Conservation (phyloP, 345 rosid genomes). For the Angophora floribunda region DNA sequence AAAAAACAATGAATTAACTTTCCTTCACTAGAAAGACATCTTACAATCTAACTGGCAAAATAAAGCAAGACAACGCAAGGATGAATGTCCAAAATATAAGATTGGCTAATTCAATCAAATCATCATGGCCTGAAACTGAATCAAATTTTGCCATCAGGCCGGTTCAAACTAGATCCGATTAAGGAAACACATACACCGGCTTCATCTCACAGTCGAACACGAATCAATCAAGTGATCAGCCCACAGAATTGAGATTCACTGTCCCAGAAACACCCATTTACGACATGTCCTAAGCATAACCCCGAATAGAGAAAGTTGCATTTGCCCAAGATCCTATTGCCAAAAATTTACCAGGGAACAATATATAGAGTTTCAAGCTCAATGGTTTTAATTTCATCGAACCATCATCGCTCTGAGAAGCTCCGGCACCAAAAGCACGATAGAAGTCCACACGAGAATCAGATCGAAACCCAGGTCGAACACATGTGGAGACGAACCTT, state of each 20-base stretch:
- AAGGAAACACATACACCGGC: not conserved
- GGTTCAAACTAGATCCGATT: not conserved
- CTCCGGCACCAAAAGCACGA: not conserved
- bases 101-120: not conserved
- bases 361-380: not conserved
- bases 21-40: not conserved
- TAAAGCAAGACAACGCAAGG: not conserved
- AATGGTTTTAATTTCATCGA: not conserved
- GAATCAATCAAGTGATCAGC: not conserved
- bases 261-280: not conserved
- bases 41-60: not conserved
- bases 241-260: not conserved
- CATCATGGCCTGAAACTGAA: not conserved
- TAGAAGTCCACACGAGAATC: too few species aligned
- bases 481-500: too few species aligned
- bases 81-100: not conserved
- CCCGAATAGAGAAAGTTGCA: not conserved
- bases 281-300: not conserved
- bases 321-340: not conserved
- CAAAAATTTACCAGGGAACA: not conserved
- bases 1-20: not conserved
- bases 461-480: too few species aligned
- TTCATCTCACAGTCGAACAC: not conserved
- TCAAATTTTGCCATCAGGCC: not conserved
- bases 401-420: not conserved